These are phyloP conservation scores for Fusarium pseudonygamai DNA, from an alignment of 2,329 filamentous ascomycete genomes.

Conservation along the genomic window DNA sequence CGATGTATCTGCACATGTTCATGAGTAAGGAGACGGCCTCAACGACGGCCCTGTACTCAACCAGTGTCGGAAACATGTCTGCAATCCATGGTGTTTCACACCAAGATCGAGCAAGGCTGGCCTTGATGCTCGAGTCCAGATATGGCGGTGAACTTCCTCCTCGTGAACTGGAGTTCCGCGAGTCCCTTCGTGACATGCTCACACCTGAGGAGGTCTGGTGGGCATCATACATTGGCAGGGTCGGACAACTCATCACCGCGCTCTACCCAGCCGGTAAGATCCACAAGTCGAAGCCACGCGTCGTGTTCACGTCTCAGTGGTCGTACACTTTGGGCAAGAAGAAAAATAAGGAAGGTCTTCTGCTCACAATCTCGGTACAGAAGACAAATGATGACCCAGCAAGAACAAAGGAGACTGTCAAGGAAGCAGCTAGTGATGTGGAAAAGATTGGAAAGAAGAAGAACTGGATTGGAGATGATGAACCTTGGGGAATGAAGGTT, in stretches of 20 bases:
- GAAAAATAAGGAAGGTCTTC: conserved; percentile 51
- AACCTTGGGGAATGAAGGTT: conserved; percentile 52
- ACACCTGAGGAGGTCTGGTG: conserved; percentile 69
- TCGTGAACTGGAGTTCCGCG: conserved; percentile 64
- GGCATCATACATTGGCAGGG: conserved; percentile 69
- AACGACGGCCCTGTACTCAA: conserved; percentile 68
- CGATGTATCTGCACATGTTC: conserved; percentile 63
- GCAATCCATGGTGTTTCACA: conserved; percentile 71
- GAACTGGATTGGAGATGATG: conserved; percentile 55
- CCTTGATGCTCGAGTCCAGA: conserved; percentile 70
- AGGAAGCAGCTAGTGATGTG: conserved; percentile 53
- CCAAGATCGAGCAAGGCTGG: conserved; percentile 67
- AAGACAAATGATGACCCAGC: conserved; percentile 50
- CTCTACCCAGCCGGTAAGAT: conserved; percentile 70
- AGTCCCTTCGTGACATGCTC: conserved; percentile 62
- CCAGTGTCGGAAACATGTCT: conserved; percentile 70
- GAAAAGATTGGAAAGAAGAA: conserved; percentile 69
- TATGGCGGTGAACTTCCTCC: conserved; percentile 71
- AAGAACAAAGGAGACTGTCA: conserved; percentile 53
- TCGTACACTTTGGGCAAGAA: conserved; percentile 52
- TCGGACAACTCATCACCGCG: conserved; percentile 65
- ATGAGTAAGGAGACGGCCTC: conserved; percentile 64
- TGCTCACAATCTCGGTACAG: conserved; percentile 55
- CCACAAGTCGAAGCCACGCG: conserved; percentile 48
- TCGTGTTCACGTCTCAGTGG: conserved; percentile 55